These are phyloP conservation scores for Ophiostoma himal-ulmi DNA, from an alignment of 2,329 filamentous ascomycete genomes.

Conservation along the genomic window DNA sequence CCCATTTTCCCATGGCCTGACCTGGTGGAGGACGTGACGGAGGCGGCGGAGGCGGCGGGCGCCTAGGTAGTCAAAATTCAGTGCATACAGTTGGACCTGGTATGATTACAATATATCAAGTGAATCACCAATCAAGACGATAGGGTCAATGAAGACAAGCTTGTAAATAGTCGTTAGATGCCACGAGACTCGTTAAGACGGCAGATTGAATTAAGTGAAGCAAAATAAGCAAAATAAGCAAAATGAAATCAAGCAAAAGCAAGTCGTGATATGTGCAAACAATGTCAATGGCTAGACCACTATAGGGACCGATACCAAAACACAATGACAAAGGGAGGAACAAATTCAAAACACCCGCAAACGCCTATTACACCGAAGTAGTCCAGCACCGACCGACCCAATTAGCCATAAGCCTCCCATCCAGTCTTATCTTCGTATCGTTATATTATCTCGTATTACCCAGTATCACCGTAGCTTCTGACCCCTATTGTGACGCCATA, in stretches of 20 bases:
- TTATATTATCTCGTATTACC: not conserved
- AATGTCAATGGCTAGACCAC: not conserved
- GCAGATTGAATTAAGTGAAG: not conserved
- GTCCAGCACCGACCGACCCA: not conserved
- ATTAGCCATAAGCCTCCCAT: not conserved
- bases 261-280: not conserved
- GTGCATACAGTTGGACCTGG: not conserved
- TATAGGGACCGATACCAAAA: not conserved
- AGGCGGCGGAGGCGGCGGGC: not conserved
- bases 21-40: not conserved
- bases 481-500: not conserved
- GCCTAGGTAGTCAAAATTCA: not conserved
- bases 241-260: not conserved
- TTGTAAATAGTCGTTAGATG: not conserved
- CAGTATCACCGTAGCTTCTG: not conserved
- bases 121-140: not conserved
- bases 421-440: not conserved
- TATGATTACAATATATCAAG: not conserved
- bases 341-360: not conserved
- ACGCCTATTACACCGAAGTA: not conserved
- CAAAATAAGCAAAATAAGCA: not conserved
- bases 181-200: not conserved
- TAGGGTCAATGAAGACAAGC: not conserved
- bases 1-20: conserved; percentile 13
- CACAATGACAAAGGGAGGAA: not conserved